A percentile compares a stretch with the other conserved stretches of the same genome.
Evolutionary conservation across 495 filamentous ascomycete species (phyloP).

Genomic region (Penicillium fimorum): DNA sequence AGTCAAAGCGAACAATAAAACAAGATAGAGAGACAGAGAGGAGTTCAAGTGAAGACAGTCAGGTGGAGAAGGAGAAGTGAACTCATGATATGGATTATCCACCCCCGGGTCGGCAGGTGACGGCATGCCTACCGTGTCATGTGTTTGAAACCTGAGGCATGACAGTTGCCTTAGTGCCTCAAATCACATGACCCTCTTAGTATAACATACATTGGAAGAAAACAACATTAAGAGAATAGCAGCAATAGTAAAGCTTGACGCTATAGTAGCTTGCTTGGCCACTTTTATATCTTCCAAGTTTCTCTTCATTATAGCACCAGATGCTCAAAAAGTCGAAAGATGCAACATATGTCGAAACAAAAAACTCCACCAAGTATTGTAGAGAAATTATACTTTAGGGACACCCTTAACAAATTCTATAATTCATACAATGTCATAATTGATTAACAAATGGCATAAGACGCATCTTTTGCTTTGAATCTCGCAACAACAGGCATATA

Average conservation of each 20-base stretch:
- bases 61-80: conserved; percentile 23
- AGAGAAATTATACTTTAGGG: not conserved
- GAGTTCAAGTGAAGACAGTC: conserved; percentile 14
- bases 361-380: not conserved
- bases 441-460: not conserved
- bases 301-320: not conserved
- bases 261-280: not conserved
- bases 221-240: not conserved
- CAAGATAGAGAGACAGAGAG: conserved; percentile 17
- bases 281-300: not conserved
- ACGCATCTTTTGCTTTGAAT: not conserved
- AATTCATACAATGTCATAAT: not conserved
- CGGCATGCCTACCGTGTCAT: conserved; percentile 17
- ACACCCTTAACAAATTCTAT: not conserved
- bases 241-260: not conserved
- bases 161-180: not conserved
- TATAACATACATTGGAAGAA: not conserved
- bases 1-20: conserved; percentile 3
- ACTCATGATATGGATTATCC: conserved; percentile 24
- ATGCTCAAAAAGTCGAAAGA: not conserved
- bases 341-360: not conserved
- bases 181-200: not conserved
- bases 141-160: conserved; percentile 17
- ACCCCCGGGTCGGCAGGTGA: conserved; percentile 16
- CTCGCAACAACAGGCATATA: not conserved